Evolutionary conservation across 306 rosid genomes (phyloP).

Genomic region (Styphnolobium japonicum): DNA sequence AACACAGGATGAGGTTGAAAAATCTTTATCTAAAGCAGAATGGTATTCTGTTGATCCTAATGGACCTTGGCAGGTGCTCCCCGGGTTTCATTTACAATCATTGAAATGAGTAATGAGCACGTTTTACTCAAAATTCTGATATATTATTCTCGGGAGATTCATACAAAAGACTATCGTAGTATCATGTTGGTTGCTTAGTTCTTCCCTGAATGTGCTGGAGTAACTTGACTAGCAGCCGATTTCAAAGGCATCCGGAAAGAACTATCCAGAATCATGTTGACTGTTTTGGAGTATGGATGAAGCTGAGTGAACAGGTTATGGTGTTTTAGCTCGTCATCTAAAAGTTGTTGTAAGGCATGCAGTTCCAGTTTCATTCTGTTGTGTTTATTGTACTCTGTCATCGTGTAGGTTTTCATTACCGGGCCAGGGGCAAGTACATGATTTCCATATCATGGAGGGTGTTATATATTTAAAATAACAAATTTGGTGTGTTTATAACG

Average conservation of each 20-base stretch:
- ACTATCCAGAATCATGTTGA: slow-evolving; percentile 3
- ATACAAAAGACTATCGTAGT: not conserved
- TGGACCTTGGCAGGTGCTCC: slow-evolving; percentile 15
- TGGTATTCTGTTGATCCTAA: slow-evolving; percentile 22
- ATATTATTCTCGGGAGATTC: slow-evolving; percentile 18
- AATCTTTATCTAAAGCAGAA: slow-evolving; percentile 11
- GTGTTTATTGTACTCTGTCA: slow-evolving; percentile 11
- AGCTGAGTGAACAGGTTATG: slow-evolving; percentile 5
- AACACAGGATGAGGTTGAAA: slow-evolving; percentile 25
- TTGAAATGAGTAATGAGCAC: slow-evolving; percentile 25
- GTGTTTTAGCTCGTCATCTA: slow-evolving; percentile 3
- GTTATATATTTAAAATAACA: not conserved
- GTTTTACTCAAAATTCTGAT: slow-evolving; percentile 6
- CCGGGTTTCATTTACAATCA: slow-evolving; percentile 26
- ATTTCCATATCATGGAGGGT: not conserved
- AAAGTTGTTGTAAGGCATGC: not conserved
- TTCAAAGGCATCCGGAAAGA: slow-evolving; percentile 12
- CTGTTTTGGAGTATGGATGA: slow-evolving; percentile 24
- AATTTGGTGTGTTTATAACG: not conserved
- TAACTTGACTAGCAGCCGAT: not conserved
- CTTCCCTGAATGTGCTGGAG: slow-evolving; percentile 22
- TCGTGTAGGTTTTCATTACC: not conserved
- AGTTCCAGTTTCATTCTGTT: not conserved
- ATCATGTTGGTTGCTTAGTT: slow-evolving; percentile 23
- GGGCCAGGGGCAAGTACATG: not conserved